A percentile compares a stretch with the other conserved stretches of the same genome.
phyloP scores from a whole-genome alignment of 176 grass and related monocot genomes.

The Ensete ventricosum region DNA sequence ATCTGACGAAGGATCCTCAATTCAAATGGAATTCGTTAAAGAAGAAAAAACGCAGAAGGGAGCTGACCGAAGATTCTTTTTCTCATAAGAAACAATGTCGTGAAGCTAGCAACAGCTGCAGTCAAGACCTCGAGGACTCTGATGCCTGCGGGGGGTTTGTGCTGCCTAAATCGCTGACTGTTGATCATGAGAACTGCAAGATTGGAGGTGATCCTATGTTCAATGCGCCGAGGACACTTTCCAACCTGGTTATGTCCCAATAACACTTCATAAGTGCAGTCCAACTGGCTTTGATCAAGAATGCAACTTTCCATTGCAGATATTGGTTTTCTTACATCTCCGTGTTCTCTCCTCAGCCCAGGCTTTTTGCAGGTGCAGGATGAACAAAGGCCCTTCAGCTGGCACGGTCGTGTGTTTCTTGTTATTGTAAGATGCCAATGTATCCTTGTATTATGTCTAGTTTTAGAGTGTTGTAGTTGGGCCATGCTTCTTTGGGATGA shows the following conservation, averaged over 20 bases:
- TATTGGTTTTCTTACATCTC: slow-evolving; percentile 64
- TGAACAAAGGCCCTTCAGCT: background rate
- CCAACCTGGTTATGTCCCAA: slow-evolving; percentile 74
- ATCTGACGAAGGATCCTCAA: slow-evolving; percentile 49
- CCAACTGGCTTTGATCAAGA: background rate
- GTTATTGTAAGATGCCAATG: background rate
- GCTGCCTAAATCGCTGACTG: slow-evolving; percentile 30
- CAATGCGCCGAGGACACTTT: slow-evolving; percentile 24
- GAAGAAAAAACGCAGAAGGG: slow-evolving; percentile 58
- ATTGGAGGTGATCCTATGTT: slow-evolving; percentile 43
- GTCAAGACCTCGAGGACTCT: slow-evolving; percentile 26
- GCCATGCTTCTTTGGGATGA: background rate
- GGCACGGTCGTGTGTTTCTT: background rate
- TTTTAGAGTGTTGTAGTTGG: too few relatives aligned
- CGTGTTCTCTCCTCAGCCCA: slow-evolving; percentile 20
- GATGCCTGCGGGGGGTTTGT: slow-evolving; percentile 35
- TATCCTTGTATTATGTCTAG: too few relatives aligned
- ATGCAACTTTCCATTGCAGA: slow-evolving; percentile 28
- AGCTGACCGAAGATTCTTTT: background rate
- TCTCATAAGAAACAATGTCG: slow-evolving; percentile 32
- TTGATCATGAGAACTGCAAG: slow-evolving; percentile 62
- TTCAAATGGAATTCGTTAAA: slow-evolving; percentile 37
- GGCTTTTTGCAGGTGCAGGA: background rate
- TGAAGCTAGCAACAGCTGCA: slow-evolving; percentile 45
- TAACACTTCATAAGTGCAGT: slow-evolving; percentile 23